These are phyloP conservation scores for Lagenidium giganteum DNA, from an alignment of 352 stramenopile species.

Conservation along the genomic window DNA sequence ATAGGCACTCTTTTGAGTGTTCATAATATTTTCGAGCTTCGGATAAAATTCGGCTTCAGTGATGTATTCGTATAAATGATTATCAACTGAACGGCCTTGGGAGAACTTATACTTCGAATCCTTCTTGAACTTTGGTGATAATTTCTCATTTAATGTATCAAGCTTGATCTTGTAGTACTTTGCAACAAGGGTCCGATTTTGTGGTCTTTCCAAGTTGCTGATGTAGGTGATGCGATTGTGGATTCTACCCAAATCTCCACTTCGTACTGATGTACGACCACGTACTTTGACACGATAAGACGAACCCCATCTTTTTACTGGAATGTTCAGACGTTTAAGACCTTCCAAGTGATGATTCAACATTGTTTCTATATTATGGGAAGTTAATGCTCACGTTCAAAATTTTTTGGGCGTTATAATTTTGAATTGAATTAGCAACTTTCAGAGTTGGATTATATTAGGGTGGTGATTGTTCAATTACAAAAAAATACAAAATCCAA, in stretches of 20 bases:
- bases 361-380: no score
- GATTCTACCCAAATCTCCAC: no score
- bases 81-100: neutral
- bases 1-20: neutral
- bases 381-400: no score
- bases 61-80: neutral
- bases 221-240: neutral
- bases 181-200: neutral
- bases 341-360: neutral
- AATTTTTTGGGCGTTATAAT: no score
- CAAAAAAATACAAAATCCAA: no score
- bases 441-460: no score
- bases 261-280: neutral
- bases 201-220: neutral
- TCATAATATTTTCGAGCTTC: neutral
- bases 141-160: neutral
- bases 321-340: neutral
- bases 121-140: neutral
- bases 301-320: neutral
- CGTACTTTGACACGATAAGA: neutral
- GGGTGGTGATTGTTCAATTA: no score
- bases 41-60: neutral
- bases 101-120: neutral
- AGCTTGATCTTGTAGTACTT: neutral
- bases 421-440: no score